Evolutionary conservation across 176 grass and related monocot genomes (phyloP).

Genomic region (Urochloa ruziziensis): DNA sequence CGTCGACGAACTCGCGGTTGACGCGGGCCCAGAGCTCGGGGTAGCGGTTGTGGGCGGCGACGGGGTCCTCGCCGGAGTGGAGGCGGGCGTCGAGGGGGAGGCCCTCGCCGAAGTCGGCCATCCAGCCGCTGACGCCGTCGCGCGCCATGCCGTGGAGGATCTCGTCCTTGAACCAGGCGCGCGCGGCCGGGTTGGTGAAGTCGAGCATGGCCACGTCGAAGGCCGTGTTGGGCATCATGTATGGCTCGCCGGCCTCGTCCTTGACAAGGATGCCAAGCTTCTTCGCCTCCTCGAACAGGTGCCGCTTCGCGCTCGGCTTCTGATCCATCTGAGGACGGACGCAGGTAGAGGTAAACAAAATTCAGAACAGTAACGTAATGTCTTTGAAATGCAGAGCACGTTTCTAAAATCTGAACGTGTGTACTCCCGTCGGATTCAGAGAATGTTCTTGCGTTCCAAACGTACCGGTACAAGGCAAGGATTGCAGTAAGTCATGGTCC

Average conservation of each 20-base stretch:
- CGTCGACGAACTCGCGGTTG: slow-evolving; percentile 84
- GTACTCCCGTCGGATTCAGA: neutral
- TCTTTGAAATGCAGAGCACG: neutral
- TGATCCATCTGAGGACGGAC: slow-evolving; percentile 57
- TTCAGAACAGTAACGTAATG: neutral
- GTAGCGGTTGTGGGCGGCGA: slow-evolving; percentile 79
- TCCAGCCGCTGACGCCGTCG: slow-evolving; percentile 77
- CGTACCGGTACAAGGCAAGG: slow-evolving; percentile 80
- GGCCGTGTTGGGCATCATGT: slow-evolving; percentile 91
- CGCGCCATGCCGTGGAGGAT: slow-evolving; percentile 66
- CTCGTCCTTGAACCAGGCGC: slow-evolving; percentile 81
- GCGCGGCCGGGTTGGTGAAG: slow-evolving; percentile 72
- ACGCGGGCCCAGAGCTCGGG: slow-evolving; percentile 91
- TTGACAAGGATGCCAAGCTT: slow-evolving; percentile 59
- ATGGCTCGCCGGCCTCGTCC: slow-evolving; percentile 64
- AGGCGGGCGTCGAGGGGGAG: slow-evolving; percentile 79
- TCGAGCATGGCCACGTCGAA: slow-evolving; percentile 96
- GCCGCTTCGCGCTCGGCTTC: slow-evolving; percentile 54
- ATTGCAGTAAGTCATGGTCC: slow-evolving; percentile 87
- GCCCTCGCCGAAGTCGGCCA: slow-evolving; percentile 97
- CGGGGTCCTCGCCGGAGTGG: slow-evolving; percentile 75
- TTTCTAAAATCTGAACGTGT: neutral
- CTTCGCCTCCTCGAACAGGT: slow-evolving; percentile 80
- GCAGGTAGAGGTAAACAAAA: neutral
- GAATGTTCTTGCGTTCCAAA: neutral